Base-by-base conservation (phyloP, 2,329 filamentous ascomycete genomes). In the Alternaria dauci region DNA sequence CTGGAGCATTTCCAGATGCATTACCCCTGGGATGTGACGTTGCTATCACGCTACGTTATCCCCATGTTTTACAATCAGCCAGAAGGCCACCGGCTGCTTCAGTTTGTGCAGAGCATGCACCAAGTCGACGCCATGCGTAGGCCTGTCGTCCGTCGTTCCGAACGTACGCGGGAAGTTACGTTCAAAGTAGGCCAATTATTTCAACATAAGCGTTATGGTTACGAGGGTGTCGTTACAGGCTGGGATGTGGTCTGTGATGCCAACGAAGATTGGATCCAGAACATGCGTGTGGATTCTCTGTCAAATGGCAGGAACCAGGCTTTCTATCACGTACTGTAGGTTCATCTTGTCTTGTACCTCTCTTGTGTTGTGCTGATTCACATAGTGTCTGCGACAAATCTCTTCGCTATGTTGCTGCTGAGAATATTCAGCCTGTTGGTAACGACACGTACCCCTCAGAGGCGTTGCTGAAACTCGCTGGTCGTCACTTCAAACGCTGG, bases 321-420 rank as follows among this genome's bases (percentile, higher is more conserved):
- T 34, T 97, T 93, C 70, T 97, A 97, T 76, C 91, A 93, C 69
- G 92, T 92, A 71, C 83, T 97, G 92, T 97, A 81, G 84, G 93
- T 88, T 48, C 51, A 58, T 25, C 42, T 46, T 53, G 20, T 47
- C 38, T 44, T 57, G 26, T 57, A 25, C 87, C 52, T 58, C 11
- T 48, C 38, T 8, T 39, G 28, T 48, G 16, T 30, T 28, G 9
- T 14, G 25, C 51, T 58, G 23, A 34, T n/a, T n/a, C 2, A n/a
- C n/a, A 1, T 63, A 91, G 88, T 55, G 87, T 87, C 58, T 85
- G 87, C 59, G 89, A 93, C 69, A 88, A 87, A 52, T 89, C 85
- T 52, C 85, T 90, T 53, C 86, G 91, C 43, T 92, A 94, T 71
- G 89, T 94, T 4, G 90, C 92, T 0, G 89, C 96, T 73, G 90